Evolutionary conservation across 805 yeast genomes (phyloP).

Genomic region (Sugiyamaella marilandica): DNA sequence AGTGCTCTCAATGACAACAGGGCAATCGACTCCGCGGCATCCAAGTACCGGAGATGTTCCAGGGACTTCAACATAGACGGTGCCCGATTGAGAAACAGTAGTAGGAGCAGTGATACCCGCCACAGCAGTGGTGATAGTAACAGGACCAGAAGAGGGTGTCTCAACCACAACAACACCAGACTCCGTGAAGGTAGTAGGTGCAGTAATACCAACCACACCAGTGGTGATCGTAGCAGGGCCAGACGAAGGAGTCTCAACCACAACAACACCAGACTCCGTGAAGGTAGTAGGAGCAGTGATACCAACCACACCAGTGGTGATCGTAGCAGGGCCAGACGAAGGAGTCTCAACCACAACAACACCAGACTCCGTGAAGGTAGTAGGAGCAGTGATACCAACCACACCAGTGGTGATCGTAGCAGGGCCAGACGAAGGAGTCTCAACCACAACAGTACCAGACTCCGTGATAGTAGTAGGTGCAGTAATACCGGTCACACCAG

Average conservation of each 20-base stretch:
- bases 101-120: conserved; percentile 5
- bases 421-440: not conserved
- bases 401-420: conserved; percentile 1
- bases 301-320: not conserved
- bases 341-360: not conserved
- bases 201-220: conserved; percentile 1
- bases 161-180: conserved; percentile 1
- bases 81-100: not conserved
- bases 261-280: not conserved
- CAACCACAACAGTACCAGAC: conserved; percentile 4
- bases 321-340: not conserved
- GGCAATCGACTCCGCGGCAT: conserved; percentile 3
- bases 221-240: not conserved
- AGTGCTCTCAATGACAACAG: not conserved
- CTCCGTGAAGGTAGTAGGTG: conserved; percentile 1
- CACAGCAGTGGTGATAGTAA: conserved; percentile 6
- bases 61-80: conserved; percentile 2
- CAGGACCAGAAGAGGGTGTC: conserved; percentile 2
- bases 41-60: not conserved
- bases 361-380: conserved; percentile 1
- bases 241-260: conserved; percentile 5
- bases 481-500: conserved; percentile 2
- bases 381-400: conserved; percentile 1
- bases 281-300: not conserved
- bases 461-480: conserved; percentile 1